A percentile compares a stretch with the other conserved stretches of the same genome.
These are phyloP conservation scores for Groenewaldozyma auringiensis DNA, from an alignment of 1,139 yeast genomes.

Conservation along the genomic window DNA sequence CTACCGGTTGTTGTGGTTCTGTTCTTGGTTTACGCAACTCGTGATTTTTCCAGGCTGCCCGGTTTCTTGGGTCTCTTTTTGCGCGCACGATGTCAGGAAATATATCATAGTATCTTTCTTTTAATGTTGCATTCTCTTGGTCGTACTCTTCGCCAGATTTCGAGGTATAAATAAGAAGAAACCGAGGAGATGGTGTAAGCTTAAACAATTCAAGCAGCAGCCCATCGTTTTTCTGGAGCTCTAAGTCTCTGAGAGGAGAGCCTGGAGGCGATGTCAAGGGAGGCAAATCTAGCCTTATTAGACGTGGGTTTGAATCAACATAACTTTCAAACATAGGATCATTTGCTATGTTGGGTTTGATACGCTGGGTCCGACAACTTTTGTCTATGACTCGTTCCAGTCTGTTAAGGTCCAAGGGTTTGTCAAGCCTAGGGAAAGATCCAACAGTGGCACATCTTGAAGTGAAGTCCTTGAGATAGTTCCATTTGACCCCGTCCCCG, in stretches of 20 bases:
- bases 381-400: conserved; percentile 30
- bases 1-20: conserved; percentile 10
- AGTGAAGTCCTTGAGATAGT: conserved; percentile 47
- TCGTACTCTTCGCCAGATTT: conserved; percentile 18
- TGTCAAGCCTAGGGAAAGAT: conserved; percentile 47
- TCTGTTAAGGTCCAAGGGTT: conserved; percentile 42
- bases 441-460: conserved; percentile 56
- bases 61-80: conserved; percentile 22
- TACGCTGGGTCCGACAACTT: conserved; percentile 27
- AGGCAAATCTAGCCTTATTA: conserved; percentile 49
- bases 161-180: conserved; percentile 24
- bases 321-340: conserved; percentile 35
- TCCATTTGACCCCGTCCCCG: conserved; percentile 37
- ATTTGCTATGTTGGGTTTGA: conserved; percentile 31
- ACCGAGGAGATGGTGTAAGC: conserved; percentile 27
- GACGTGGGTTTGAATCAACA: conserved; percentile 53
- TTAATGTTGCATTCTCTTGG: conserved; percentile 11
- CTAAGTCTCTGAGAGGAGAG: conserved; percentile 26
- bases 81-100: conserved; percentile 23
- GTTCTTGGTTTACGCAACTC: conserved; percentile 11
- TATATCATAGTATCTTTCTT: conserved; percentile 17
- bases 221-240: conserved; percentile 42
- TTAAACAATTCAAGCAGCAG: conserved; percentile 30
- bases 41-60: conserved; percentile 21
- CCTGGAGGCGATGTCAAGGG: conserved; percentile 38